Evolutionary conservation across 768 basidiomycete species (phyloP).

Genomic region (Trametes meyenii): DNA sequence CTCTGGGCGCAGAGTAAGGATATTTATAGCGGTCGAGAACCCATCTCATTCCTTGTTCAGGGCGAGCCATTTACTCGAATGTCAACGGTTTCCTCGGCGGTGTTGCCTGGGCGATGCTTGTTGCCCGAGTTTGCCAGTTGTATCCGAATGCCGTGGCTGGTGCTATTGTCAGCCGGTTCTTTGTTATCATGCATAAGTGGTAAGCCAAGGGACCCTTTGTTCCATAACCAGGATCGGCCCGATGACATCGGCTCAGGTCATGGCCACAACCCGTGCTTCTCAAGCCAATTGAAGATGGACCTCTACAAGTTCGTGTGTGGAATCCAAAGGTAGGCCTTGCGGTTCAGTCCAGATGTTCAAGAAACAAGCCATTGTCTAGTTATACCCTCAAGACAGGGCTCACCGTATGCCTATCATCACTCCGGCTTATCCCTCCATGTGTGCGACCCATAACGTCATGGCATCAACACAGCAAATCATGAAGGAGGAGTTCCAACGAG

Average conservation of each 20-base stretch:
- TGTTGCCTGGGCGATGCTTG: slow-evolving; percentile 98
- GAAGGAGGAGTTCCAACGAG: slow-evolving; percentile 93
- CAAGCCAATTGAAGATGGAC: slow-evolving; percentile 96
- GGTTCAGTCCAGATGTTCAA: neutral
- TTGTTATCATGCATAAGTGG: slow-evolving; percentile 99
- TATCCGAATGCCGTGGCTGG: slow-evolving; percentile 95
- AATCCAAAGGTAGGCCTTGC: slow-evolving; percentile 77
- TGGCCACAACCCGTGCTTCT: slow-evolving; percentile 98
- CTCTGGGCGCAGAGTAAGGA: slow-evolving; percentile 93
- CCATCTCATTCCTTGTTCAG: slow-evolving; percentile 42
- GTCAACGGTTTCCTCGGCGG: slow-evolving; percentile 97
- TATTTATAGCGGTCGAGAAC: neutral
- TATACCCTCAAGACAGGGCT: slow-evolving; percentile 88
- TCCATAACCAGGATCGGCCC: neutral
- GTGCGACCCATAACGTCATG: slow-evolving; percentile 97
- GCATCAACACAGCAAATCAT: slow-evolving; percentile 94
- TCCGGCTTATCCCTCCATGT: slow-evolving; percentile 99
- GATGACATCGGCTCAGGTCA: slow-evolving; percentile 55
- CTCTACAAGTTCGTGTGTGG: slow-evolving; percentile 93
- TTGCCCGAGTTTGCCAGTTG: slow-evolving; percentile 96
- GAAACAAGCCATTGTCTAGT: slow-evolving; percentile 41
- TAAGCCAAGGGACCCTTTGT: slow-evolving; percentile 38
- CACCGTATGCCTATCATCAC: slow-evolving; percentile 99
- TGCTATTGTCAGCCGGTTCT: slow-evolving; percentile 96
- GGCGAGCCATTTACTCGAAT: slow-evolving; percentile 96